Evolutionary conservation across 1,284 basidiomycete genomes (phyloP), one percentile per base, ranked within the genome.

Genomic region (Naganishia cerealis): DNA sequence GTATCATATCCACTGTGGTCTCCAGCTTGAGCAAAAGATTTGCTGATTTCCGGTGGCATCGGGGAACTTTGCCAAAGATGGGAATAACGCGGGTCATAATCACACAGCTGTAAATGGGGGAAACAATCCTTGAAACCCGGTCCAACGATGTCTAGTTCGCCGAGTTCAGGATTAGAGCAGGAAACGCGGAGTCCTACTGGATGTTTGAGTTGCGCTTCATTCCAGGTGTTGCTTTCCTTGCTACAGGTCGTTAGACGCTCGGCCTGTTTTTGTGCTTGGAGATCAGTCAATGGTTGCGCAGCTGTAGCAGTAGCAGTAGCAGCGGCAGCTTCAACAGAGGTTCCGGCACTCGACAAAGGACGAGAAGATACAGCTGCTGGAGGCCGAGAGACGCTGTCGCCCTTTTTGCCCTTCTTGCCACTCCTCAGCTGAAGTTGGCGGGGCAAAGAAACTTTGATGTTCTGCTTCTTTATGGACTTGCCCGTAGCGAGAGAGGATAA

Each of bases 91-190:
- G 46, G 21, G 46, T 50, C 46, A 50, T 50, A 13, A 50, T 50
- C 46, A 24, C 46, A 50, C 6, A 50, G 46, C 46, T 50, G 46
- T 50, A 50, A n/a, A 50, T 50, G 46, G 24, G 46, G 46, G 24
- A 50, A 50, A 50, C 46, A 50, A 50, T 21, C 46, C 13, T 24
- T 21, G 46, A 50, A 50, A 8, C 46, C 46, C n/a, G 46, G 9
- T 24, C 46, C 46, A 9, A 50, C 21, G n/a, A 50, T 50, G 21
- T 50, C 46, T 21, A 50, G 46, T 8, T 50, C 46, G 46, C 46
- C 46, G 46, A 50, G 46, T 24, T 50, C 46, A 24, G 46, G 46
- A 24, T 50, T 24, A 8, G 46, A 50, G n/a, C n/a, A 21, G 46
- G 46, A 50, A 50, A 50, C 6, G 7, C 46, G 46, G 4, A 50